Conservation (phyloP, 164 flowering plant genomes). For the Tetracentron sinense region DNA sequence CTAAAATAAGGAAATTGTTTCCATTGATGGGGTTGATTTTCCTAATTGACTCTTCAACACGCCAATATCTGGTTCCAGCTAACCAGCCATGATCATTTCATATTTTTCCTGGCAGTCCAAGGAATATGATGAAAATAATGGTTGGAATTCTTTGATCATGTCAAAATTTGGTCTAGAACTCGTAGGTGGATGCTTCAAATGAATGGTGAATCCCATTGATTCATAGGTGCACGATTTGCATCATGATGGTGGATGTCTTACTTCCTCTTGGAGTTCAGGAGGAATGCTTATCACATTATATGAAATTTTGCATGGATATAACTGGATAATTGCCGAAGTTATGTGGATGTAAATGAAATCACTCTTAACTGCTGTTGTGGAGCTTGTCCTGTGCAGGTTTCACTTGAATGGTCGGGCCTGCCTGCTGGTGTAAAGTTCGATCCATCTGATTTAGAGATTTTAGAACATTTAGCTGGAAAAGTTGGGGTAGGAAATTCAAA, state of each 20-base stretch:
- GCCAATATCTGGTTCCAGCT: too few relatives aligned
- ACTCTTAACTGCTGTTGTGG: neutral
- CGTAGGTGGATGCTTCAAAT: too few relatives aligned
- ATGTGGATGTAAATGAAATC: neutral
- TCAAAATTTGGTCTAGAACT: too few relatives aligned
- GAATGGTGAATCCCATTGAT: neutral
- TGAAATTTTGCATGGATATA: neutral
- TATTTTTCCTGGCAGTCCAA: too few relatives aligned
- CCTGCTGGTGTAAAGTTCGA: conserved; percentile 94
- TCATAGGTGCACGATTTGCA: neutral
- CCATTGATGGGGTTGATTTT: too few relatives aligned
- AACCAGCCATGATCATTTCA: too few relatives aligned
- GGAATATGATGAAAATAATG: too few relatives aligned
- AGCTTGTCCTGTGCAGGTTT: conserved; percentile 41
- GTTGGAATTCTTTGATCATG: too few relatives aligned
- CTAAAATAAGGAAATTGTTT: too few relatives aligned
- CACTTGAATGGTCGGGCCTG: conserved; percentile 80
- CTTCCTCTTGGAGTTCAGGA: neutral
- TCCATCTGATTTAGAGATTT: conserved; percentile 76
- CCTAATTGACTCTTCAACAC: too few relatives aligned
- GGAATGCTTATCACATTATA: neutral
- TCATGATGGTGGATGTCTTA: neutral
- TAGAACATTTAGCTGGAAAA: conserved; percentile 79
- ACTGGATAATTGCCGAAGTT: neutral
- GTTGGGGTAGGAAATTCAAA: conserved; percentile 44